These are phyloP conservation scores for Kodamaea sagamina DNA, from an alignment of 805 yeast species.

Conservation along the genomic window DNA sequence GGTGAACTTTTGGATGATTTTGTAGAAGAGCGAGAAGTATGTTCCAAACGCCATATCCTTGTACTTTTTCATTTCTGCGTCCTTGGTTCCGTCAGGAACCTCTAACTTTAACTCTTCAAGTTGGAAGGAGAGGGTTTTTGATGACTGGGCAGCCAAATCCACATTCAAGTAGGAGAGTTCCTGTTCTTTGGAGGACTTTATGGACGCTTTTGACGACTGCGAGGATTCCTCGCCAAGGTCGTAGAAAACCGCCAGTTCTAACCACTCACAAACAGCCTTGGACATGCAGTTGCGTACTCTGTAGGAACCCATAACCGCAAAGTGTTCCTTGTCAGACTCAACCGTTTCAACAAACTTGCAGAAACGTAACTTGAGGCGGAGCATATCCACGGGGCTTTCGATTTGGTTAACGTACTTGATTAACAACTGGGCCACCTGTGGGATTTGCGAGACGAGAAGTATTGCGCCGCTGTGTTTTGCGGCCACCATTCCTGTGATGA, in stretches of 20 bases:
- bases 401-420: slow-evolving; percentile 31
- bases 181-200: slow-evolving; percentile 23
- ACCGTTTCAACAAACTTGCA: slow-evolving; percentile 40
- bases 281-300: slow-evolving; percentile 50
- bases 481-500: slow-evolving; percentile 43
- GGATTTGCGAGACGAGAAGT: slow-evolving; percentile 32
- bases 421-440: slow-evolving; percentile 30
- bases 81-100: slow-evolving; percentile 55
- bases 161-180: slow-evolving; percentile 52
- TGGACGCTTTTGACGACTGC: slow-evolving; percentile 8
- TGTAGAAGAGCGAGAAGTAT: slow-evolving; percentile 63
- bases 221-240: slow-evolving; percentile 19
- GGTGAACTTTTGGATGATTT: slow-evolving; percentile 50
- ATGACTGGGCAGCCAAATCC: slow-evolving; percentile 66
- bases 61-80: slow-evolving; percentile 53
- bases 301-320: slow-evolving; percentile 47
- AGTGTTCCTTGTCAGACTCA: slow-evolving; percentile 33
- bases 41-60: slow-evolving; percentile 66
- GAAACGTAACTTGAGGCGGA: slow-evolving; percentile 45
- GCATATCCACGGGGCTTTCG: slow-evolving; percentile 28
- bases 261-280: slow-evolving; percentile 52
- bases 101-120: slow-evolving; percentile 61
- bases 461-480: slow-evolving; percentile 39
- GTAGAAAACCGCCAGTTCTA: slow-evolving; percentile 50
- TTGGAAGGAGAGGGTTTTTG: slow-evolving; percentile 56